Base-by-base conservation (phyloP, 2,329 filamentous ascomycete genomes). In the Colletotrichum trifolii region DNA sequence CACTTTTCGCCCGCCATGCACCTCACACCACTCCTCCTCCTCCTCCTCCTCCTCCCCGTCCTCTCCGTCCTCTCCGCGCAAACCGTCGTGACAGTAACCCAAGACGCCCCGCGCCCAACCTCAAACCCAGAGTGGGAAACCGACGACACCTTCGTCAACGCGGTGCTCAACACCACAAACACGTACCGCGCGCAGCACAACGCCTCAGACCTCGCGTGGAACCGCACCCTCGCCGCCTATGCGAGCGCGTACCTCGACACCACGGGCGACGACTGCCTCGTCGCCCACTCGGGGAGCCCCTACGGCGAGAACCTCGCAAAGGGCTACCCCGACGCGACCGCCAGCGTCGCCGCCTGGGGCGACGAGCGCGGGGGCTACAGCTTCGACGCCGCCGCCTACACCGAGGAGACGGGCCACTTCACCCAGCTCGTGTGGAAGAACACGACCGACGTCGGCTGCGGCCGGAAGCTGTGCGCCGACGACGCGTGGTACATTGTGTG, bases 251-350 rank as follows among this genome's bases (percentile, higher is more conserved):
- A 86, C 71, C 78, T 86, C 13, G 69, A 71, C 52, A 68, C 68
- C 39, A 67, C 57, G 53, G 49, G 50, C 38, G 58, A 56, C 48
- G 17, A 17, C 17, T 86, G 85, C 75, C 71, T 73, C 2, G 87
- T 89, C 68, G 72, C 77, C 55, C 88, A 90, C 77, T 86, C 80
- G 67, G 83, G 83, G 59, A 88, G 89, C 0, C 86, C 89, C 0
- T 89, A 88, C 67, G 91, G 91, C 71, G 91, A 94, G 78, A 94
- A 94, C 76, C 83, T 94, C 4, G 90, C 90, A 8, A 81, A 87
- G 5, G 91, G 90, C 4, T 93, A 88, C 73, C 67, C 79, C 0
- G 88, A 90, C 71, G 85, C 83, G 1, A 83, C 83, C 0, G 79
- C 82, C 4, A 82, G 85, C 54, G 80, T 94, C n/a, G 83, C 86